Evolutionary conservation across 306 rosid species (phyloP), one percentile per base, ranked within the genome.

Genomic region (Betula pendula): DNA sequence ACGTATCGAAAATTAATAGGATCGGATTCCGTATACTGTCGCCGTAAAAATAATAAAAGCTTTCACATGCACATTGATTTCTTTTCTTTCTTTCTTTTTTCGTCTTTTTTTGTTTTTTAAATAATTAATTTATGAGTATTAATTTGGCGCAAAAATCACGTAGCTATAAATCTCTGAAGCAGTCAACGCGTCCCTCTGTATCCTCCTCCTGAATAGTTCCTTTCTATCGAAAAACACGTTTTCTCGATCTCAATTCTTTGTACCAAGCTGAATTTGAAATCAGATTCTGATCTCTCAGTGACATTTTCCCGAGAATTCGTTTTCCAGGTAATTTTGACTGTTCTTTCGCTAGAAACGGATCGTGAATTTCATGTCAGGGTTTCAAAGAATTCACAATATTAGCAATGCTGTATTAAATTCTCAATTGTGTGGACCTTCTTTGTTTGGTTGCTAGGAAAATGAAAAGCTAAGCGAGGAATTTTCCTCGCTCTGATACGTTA

Each of bases 311-410:
- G 42, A 68, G 16, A 42, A 53, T 40, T 25, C 8, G n/a, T 9
- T 56, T 40, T 77, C 75, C 81, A n/a, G 81, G 81, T 77, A 44
- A 58, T 6, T 47, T 45, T 16, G 25, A 2, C 4, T 60, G 14
- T 5, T 60, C 68, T 29, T 60, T 53, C 60, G 27, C 60, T 53
- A 2, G 12, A 19, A 53, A 10, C 25, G 60, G 55, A 49, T 49
- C 55, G 8, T 5, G 20, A 62, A 20, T 67, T 29, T 60, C 68
- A 13, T 13, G 38, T 27, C 9, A 4, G 14, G 2, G 2, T 5
- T 27, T 60, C 17, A 27, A 29, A 13, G 40, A 4, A 25, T 60
- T 58, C n/a, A 6, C 40, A n/a, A n/a, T n/a, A 6, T 13, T 29
- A 1, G 13, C 63, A 56, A 11, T 11, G 1, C 13, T 5, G 42